A percentile compares a stretch with the other conserved stretches of the same genome.
Evolutionary conservation across 345 rosid genomes (phyloP).

Genomic region (Erysimum cheiranthoides): DNA sequence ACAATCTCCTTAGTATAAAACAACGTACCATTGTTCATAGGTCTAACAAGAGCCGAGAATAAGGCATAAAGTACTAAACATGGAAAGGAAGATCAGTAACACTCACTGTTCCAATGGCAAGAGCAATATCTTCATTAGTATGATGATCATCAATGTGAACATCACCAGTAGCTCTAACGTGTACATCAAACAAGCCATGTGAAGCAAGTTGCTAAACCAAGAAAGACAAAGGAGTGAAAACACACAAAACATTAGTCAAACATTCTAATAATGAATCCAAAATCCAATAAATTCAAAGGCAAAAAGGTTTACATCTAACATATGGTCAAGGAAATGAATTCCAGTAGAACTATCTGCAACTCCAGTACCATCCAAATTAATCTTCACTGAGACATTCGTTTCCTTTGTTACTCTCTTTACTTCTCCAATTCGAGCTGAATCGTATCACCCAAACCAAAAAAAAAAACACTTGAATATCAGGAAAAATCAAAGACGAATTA

Average conservation of each 20-base stretch:
- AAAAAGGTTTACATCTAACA: conserved; percentile 69
- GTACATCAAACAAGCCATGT: conserved; percentile 90
- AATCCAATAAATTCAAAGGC: neutral
- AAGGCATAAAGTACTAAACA: neutral
- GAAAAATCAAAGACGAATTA: conserved; percentile 1
- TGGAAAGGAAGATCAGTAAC: neutral
- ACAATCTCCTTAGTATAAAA: neutral
- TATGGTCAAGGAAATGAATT: conserved; percentile 92
- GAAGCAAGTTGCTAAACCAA: conserved; percentile 86
- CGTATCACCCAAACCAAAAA: conserved; percentile 2
- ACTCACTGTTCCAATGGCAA: conserved; percentile 88
- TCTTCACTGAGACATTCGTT: conserved; percentile 77
- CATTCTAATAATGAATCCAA: neutral
- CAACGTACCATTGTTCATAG: neutral
- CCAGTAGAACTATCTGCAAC: conserved; percentile 71
- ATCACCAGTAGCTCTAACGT: conserved; percentile 90
- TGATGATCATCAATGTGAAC: conserved; percentile 95
- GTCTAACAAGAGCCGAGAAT: neutral
- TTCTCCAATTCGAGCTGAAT: conserved; percentile 67
- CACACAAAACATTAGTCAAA: neutral
- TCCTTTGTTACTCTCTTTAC: conserved; percentile 86
- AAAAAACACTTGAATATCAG: no score
- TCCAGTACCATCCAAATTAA: conserved; percentile 87
- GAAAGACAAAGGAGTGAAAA: neutral
- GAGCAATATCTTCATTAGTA: conserved; percentile 89